Evolutionary conservation across 75 land plant genomes (phyloP), one percentile per base, ranked within the genome.

Genomic region (Cryptomeria japonica): DNA sequence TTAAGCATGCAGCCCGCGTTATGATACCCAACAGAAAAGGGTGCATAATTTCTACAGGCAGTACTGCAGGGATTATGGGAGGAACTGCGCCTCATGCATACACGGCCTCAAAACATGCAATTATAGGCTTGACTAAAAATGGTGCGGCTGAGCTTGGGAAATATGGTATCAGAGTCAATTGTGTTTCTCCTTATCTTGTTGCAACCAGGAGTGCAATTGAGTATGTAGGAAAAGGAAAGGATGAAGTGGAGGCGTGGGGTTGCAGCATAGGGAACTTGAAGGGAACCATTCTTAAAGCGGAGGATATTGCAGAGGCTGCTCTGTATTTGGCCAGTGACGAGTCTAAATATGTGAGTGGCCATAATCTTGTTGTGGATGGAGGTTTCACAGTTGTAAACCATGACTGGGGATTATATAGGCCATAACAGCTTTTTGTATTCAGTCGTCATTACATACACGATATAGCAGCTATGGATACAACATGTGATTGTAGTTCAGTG

Each of bases 121-220:
- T 86, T 0, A 7, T 86, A 11, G 89, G 89, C 10, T n/a, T 86
- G 19, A 80, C 79, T 19, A 87, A 87, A 47, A 76, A 19, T 11
- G 87, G 79, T 2, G 88, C 89, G 49, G 56, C 55, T 28, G 89
- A 89, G 88, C 84, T 89, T 4, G 88, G 86, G 28, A 72, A 87
- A 41, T 28, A 44, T 22, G 89, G 89, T 19, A 86, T 89, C 31
- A 36, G 83, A 16, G 89, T 89, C 0, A 89, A 89, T n/a, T 37
- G 32, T 34, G 47, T 89, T 78, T 85, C 88, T 1, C 88, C 89
- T 37, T 15, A 0, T 56, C 19, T 19, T 0, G 0, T 56, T 16
- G 61, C 61, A 16, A 56, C 22, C 0, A 55, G n/a, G n/a, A n/a
- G n/a, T n/a, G n/a, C n/a, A n/a, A n/a, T n/a, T n/a, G 41, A 11